phyloP scores from a whole-genome alignment of 2,329 filamentous ascomycete species.

The Phialocephala subalpina region DNA sequence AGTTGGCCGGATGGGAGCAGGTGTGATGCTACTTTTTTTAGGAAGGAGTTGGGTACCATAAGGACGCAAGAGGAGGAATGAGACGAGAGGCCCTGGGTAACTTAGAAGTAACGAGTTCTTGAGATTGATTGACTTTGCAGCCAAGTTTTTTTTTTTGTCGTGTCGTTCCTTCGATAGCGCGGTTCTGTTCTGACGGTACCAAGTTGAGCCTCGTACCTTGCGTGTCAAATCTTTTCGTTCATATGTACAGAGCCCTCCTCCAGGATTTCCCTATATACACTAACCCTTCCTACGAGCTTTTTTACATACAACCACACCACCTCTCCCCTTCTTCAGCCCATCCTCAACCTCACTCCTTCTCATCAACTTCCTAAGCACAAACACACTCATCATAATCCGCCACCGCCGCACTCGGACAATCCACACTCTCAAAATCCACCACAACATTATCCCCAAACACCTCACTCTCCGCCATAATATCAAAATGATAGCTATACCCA shows the following conservation, averaged over 20 bases:
- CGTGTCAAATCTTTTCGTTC: too few species aligned
- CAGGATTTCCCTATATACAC: too few species aligned
- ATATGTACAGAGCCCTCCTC: too few species aligned
- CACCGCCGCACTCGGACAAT: constrained; percentile 37
- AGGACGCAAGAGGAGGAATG: background rate
- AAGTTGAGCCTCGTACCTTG: too few species aligned
- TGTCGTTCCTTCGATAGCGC: too few species aligned
- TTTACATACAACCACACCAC: too few species aligned
- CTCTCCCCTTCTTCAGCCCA: too few species aligned
- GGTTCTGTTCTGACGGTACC: too few species aligned
- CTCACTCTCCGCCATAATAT: constrained; percentile 45
- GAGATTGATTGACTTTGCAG: background rate
- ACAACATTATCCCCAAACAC: constrained; percentile 46
- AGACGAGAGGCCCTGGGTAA: background rate
- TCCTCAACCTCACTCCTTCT: background rate
- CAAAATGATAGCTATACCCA: constrained; percentile 48
- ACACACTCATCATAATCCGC: background rate
- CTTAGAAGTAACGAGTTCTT: background rate
- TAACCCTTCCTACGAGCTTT: too few species aligned
- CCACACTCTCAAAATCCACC: constrained; percentile 44
- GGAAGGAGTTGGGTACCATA: constrained; percentile 9
- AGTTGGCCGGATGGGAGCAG: constrained; percentile 18
- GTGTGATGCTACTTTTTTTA: constrained; percentile 23
- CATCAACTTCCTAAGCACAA: background rate
- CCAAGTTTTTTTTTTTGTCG: too few species aligned